A percentile compares a stretch with the other conserved stretches of the same genome.
These are phyloP conservation scores for Guyanaporus albipodus DNA, from an alignment of 768 basidiomycete genomes.

Conservation along the genomic window DNA sequence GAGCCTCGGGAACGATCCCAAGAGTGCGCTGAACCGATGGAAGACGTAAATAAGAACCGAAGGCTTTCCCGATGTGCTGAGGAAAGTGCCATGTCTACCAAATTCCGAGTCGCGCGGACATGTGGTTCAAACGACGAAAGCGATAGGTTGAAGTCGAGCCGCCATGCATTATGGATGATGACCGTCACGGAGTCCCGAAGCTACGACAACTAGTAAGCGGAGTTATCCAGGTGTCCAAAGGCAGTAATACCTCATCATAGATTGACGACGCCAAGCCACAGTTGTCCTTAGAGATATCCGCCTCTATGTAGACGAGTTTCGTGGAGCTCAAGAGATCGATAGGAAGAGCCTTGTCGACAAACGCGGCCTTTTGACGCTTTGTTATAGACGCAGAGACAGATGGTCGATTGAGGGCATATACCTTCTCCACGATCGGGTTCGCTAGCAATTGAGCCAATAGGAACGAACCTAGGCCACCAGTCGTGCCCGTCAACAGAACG, in stretches of 20 bases:
- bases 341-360: conserved; percentile 36
- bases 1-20: conserved; percentile 27
- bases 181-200: conserved; percentile 25
- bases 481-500: conserved; percentile 37
- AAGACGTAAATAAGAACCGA: conserved; percentile 28
- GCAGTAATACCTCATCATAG: conserved; percentile 27
- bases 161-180: conserved; percentile 39
- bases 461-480: conserved; percentile 41
- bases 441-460: conserved; percentile 31
- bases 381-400: conserved; percentile 5
- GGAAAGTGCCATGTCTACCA: conserved; percentile 27
- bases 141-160: conserved; percentile 39
- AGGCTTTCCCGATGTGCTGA: background rate
- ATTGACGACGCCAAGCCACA: conserved; percentile 28
- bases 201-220: background rate
- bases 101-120: conserved; percentile 30
- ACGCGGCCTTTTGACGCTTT: conserved; percentile 32
- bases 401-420: conserved; percentile 36
- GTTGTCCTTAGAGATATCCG: conserved; percentile 28
- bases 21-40: conserved; percentile 16
- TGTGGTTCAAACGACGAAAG: conserved; percentile 36
- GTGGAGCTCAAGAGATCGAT: conserved; percentile 24
- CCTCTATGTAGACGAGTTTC: conserved; percentile 38
- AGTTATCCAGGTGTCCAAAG: background rate
- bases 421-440: conserved; percentile 20